Base-by-base conservation (phyloP, 2,329 filamentous ascomycete genomes). In the Lachnellula occidentalis region DNA sequence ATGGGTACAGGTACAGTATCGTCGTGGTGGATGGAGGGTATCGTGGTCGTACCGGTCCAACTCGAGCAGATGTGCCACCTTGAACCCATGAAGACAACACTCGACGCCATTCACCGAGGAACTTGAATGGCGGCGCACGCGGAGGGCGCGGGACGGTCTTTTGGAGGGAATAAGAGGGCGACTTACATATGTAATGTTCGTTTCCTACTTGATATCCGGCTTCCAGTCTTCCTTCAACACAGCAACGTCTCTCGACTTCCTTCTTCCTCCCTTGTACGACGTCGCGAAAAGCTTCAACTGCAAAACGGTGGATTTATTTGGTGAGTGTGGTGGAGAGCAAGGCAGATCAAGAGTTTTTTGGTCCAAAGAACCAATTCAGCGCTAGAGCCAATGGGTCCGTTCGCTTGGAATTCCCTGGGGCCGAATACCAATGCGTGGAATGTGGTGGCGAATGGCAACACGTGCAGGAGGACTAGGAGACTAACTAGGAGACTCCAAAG, bases 241-340 rank as follows among this genome's bases (percentile, higher is more conserved):
- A 57, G 54, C 62, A 61, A 61, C 62, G 56, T 58, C 61, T 62
- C 58, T 58, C 64, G 57, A 62, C 64, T 63, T 64, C 62, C 64
- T 65, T 62, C 65, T 59, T 62, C 65, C 62, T 63, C 62, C 64
- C 64, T 53, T 62, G 62, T 62, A 64, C 61, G 59, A 64, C 61
- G 61, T 64, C 58, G 55, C 58, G 59, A 56, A 57, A 52, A 51
- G 51, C 31, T 34, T 22, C 21, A 42, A 54, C 55, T 53, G 54
- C 59, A 61, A 61, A 65, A 65, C 58, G 56, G 57, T 57, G 46
- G 54, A 48, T 43, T 52, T 43, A 48, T 55, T 49, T 58, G 37
- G 37, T 58, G 51, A 15, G 12, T 41, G 53, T 57, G 54, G 51
- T 21, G 39, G 43, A 53, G 55, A n/a, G 52, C 45, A 17, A 24